These are phyloP conservation scores for Saccharomycopsis crataegensis DNA, from an alignment of 1,139 yeast species.

Conservation along the genomic window DNA sequence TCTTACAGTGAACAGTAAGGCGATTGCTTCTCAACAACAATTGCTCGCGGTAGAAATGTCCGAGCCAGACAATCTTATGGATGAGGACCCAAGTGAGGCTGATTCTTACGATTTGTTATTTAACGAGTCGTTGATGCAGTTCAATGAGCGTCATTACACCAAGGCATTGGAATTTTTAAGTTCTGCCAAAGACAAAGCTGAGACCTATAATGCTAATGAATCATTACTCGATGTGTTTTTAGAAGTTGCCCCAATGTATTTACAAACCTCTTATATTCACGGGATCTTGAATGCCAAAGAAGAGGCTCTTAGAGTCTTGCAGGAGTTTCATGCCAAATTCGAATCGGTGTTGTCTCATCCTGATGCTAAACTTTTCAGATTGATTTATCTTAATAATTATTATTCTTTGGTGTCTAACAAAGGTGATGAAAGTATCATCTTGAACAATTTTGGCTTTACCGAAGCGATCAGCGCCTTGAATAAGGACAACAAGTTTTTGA, in stretches of 20 bases:
- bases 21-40: conserved; percentile 47
- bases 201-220: conserved; percentile 25
- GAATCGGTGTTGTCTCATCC: conserved; percentile 14
- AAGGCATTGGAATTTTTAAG: conserved; percentile 34
- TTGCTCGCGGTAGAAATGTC: conserved; percentile 23
- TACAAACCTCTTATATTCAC: conserved; percentile 65
- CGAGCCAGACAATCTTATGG: neutral
- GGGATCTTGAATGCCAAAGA: conserved; percentile 39
- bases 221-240: conserved; percentile 29
- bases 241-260: conserved; percentile 54
- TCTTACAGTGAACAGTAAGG: conserved; percentile 60
- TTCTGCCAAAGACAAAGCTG: conserved; percentile 36
- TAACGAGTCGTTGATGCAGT: conserved; percentile 56
- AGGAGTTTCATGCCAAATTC: conserved; percentile 25
- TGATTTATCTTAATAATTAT: conserved; percentile 18
- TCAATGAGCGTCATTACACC: conserved; percentile 31
- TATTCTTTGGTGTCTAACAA: conserved; percentile 22
- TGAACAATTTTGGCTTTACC: neutral
- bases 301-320: conserved; percentile 38
- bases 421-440: neutral
- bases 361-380: conserved; percentile 18
- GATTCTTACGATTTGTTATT: conserved; percentile 52
- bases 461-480: conserved; percentile 20
- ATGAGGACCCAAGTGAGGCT: neutral
- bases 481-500: conserved; percentile 33